Conservation (phyloP, 495 filamentous ascomycete genomes). For the Talaromyces proteolyticus region DNA sequence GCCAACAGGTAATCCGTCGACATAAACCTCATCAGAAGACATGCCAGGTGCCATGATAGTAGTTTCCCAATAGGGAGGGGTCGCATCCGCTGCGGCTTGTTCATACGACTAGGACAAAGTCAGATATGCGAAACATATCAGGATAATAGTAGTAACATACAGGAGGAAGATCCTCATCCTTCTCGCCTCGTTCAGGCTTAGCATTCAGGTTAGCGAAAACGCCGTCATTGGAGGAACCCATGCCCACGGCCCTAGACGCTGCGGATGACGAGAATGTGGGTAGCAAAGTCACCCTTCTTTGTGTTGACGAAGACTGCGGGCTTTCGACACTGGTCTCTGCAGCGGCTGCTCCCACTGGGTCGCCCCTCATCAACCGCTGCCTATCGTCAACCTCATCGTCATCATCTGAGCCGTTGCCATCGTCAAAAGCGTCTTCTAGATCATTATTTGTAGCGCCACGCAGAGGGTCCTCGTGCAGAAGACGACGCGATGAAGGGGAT, state of each 20-base stretch:
- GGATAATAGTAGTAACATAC: conserved; percentile 47
- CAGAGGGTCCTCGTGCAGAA: conserved; percentile 48
- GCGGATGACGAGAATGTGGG: conserved; percentile 37
- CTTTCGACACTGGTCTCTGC: conserved; percentile 20
- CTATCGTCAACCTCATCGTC: conserved; percentile 74
- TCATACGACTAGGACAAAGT: conserved; percentile 73
- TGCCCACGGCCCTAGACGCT: conserved; percentile 44
- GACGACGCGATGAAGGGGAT: conserved; percentile 56
- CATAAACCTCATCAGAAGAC: conserved; percentile 85
- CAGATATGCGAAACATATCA: conserved; percentile 13
- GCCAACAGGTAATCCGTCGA: conserved; percentile 93
- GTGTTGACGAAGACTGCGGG: conserved; percentile 18
- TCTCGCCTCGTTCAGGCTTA: conserved; percentile 82
- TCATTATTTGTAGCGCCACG: conserved; percentile 60
- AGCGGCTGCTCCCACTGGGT: conserved; percentile 30
- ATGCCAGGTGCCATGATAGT: conserved; percentile 91
- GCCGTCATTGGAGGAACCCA: conserved; percentile 68
- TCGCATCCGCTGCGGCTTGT: conserved; percentile 94
- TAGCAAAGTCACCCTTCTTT: conserved; percentile 47
- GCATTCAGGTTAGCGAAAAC: conserved; percentile 94
- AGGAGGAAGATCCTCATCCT: conserved; percentile 82
- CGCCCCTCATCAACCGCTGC: conserved; percentile 76
- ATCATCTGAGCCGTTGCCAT: conserved; percentile 64
- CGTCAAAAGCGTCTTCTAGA: conserved; percentile 83
- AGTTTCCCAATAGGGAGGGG: conserved; percentile 98